Base-by-base conservation (phyloP, 352 stramenopile genomes). In the Globisporangium okanoganense region DNA sequence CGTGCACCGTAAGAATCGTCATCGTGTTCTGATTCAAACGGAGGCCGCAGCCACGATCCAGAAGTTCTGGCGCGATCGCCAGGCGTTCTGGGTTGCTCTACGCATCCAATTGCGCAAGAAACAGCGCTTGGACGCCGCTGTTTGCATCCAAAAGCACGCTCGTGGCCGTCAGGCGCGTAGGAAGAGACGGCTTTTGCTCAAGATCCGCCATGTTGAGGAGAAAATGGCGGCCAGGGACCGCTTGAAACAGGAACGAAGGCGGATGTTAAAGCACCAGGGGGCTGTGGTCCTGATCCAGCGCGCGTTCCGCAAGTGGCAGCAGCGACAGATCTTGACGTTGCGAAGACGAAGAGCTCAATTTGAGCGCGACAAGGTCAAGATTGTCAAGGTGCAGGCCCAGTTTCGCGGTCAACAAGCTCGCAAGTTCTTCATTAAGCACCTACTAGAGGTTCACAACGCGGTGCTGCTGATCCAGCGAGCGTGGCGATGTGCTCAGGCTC, bases 361-460 rank as follows among this genome's bases (percentile, higher is more conserved):
- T 66, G 79, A 91, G 31, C 64, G 75, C 8, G 82, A 91, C 44
- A 89, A 89, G 31, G 24, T 25, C 35, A 76, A 76, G 31, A 81
- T 88, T 29, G 14, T 85, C 0, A 69, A 75, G 33, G 64, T 91
- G 3, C 82, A 91, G 60, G 71, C 82, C 8, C 64, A 74, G 36
- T 88, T 65, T 56, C 76, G 82, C 12, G 74, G 77, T 8, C 70
- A 70, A 25, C 43, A 76, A 45, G 68, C 72, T 1, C 77, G 74
- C 14, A 66, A 50, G 63, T 69, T 58, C 25, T 68, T 65, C 40
- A 54, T 31, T 6, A 54, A 63, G 5, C 64, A 88, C 36, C 66
- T 63, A 12, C 1, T 52, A 0, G 55, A 70, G 25, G 60, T 84
- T 12, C 22, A 41, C 4, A 57, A 38, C 18, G 69, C 77, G 2